Percentiles rank a stretch among this genome's conserved stretches.
phyloP scores from a whole-genome alignment of 139 green algal genomes.

The Asterochloris sp. region DNA sequence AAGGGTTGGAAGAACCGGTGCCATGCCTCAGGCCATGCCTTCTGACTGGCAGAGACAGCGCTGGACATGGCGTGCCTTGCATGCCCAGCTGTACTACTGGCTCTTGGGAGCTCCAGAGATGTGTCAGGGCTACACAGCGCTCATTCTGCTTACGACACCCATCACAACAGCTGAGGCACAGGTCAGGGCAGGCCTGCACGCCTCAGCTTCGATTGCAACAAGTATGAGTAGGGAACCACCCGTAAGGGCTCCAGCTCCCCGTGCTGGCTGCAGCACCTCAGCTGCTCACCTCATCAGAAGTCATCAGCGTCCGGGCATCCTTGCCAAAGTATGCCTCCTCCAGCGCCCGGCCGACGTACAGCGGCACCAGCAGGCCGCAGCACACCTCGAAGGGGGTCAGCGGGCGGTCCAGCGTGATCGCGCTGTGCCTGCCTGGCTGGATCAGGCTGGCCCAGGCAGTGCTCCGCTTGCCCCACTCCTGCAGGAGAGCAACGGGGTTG shows the following conservation, averaged over 20 bases:
- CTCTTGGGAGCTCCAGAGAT: neutral
- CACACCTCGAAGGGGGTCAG: constrained; percentile 36
- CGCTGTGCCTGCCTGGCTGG: neutral
- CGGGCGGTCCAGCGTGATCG: neutral
- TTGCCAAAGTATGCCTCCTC: constrained; percentile 62
- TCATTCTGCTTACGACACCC: neutral
- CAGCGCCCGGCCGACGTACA: constrained; percentile 46
- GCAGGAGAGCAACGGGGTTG: neutral
- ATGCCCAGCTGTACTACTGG: too few species aligned
- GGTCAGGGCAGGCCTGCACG: too few species aligned
- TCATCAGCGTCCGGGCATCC: constrained; percentile 45
- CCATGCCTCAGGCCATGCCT: too few species aligned
- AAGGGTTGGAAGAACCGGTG: too few species aligned
- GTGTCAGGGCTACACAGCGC: neutral
- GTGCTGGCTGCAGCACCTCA: too few species aligned
- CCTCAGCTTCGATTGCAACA: too few species aligned
- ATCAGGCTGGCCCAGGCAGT: neutral
- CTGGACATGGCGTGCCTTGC: too few species aligned
- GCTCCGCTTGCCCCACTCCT: constrained; percentile 1
- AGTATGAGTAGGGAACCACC: too few species aligned
- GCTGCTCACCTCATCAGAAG: constrained; percentile 35
- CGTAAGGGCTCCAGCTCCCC: too few species aligned
- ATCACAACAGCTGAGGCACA: neutral
- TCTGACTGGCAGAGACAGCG: too few species aligned
- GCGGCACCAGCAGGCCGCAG: constrained; percentile 47